phyloP scores from a whole-genome alignment of 306 rosid species.

The Cyclanthera cordifolia region DNA sequence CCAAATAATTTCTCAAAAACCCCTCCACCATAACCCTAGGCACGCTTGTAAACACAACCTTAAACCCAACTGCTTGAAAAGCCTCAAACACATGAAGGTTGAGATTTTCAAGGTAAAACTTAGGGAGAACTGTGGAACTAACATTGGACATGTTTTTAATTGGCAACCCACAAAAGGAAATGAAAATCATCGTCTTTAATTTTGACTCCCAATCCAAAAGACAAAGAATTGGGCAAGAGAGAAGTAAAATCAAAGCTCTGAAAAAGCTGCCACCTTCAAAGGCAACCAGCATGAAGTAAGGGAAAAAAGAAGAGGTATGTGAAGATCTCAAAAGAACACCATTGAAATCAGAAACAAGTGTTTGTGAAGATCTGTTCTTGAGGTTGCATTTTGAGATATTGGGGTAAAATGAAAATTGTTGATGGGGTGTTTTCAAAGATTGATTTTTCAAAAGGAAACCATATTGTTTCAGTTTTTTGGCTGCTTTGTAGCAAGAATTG shows the following conservation, averaged over 20 bases:
- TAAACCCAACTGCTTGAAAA: conserved; percentile 39
- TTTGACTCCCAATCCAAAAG: conserved; percentile 38
- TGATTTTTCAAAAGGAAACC: conserved; percentile 19
- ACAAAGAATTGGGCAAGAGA: conserved; percentile 51
- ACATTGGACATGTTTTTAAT: conserved; percentile 42
- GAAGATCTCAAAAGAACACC: conserved; percentile 34
- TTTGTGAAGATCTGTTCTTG: conserved; percentile 33
- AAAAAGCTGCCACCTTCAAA: conserved; percentile 80
- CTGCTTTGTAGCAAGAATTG: conserved; percentile 51
- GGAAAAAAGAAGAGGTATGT: conserved; percentile 37
- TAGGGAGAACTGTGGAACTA: conserved; percentile 59
- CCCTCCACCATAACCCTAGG: conserved; percentile 78
- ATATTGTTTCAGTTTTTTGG: conserved; percentile 51
- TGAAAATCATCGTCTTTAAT: conserved; percentile 48
- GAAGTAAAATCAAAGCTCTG: conserved; percentile 51
- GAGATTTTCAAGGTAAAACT: conserved; percentile 71
- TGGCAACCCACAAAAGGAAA: conserved; percentile 53
- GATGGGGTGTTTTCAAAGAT: too few relatives aligned
- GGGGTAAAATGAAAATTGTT: background rate
- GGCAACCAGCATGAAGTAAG: conserved; percentile 82
- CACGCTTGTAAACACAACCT: conserved; percentile 50
- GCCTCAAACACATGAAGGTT: conserved; percentile 42
- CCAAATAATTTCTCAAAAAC: conserved; percentile 57
- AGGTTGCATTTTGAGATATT: background rate
- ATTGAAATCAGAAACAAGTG: conserved; percentile 46